Evolutionary conservation across 2,329 filamentous ascomycete species (phyloP), one percentile per base, ranked within the genome.

Genomic region (Coniella lustricola): DNA sequence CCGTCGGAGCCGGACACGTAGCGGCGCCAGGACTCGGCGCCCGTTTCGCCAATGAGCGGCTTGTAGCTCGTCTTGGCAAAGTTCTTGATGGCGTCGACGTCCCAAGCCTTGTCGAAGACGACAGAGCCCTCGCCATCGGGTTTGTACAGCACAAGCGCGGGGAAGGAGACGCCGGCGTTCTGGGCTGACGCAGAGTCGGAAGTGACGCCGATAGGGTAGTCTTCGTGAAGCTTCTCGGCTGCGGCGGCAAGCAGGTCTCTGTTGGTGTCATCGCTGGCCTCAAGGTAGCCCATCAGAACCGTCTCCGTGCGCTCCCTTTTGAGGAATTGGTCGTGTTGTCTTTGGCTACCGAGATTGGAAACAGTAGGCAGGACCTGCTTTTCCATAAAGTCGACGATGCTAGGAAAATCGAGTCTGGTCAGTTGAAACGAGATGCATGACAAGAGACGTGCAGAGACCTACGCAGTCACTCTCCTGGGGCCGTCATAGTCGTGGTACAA

Each of bases 291-390:
- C 54, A 98, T 83, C 49, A 97, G 69, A 52, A 97, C 91, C 55
- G 97, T 88, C 76, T 96, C 95, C 74, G 97, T 93, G 66, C 90
- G 82, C 52, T 85, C 91, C 84, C 97, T 97, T 83, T 97, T 95
- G 61, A 52, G 50, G 81, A 95, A 93, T 59, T 93, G 88, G 63
- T 95, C 90, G 64, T 90, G 87, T 46, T 96, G 74, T 51, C 82
- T 88, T 58, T 91, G 87, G 68, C 85, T 83, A 61, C 78, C 83
- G 52, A 98, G 78, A 55, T 77, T 63, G 4, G 91, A 96, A 57
- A 98, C 90, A 56, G 93, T 87, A 48, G 93, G 93, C 52, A 98
- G 81, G 18, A 88, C 87, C 74, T 97, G 93, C 81, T 97, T 98
- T 68, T 88, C 85, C 91, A 98, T 97, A 78, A 95, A 97, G 18